phyloP scores from a whole-genome alignment of 768 basidiomycete species.

The Rhodotorula graminis region DNA sequence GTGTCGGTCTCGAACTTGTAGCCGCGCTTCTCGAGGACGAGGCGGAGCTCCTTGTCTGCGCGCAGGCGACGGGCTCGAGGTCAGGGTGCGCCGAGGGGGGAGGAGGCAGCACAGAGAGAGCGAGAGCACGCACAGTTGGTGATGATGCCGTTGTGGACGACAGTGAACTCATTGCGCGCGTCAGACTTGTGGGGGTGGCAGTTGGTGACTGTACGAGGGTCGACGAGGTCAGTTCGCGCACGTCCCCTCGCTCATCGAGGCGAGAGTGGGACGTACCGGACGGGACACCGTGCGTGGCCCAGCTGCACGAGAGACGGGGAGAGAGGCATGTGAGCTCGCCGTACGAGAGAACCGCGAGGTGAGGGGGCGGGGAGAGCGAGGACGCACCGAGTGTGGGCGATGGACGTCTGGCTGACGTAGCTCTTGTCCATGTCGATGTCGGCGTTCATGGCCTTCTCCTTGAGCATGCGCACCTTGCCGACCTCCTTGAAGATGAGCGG shows the following conservation, averaged over 20 bases:
- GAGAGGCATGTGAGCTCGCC: too few species aligned
- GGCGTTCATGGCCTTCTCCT: slow-evolving; percentile 76
- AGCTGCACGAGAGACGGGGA: slow-evolving; percentile 45
- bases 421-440: slow-evolving; percentile 60
- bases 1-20: slow-evolving; percentile 92
- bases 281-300: slow-evolving; percentile 84
- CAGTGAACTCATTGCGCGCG: slow-evolving; percentile 67
- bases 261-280: slow-evolving; percentile 13
- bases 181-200: slow-evolving; percentile 94
- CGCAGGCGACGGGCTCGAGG: not conserved
- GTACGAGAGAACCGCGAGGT: not conserved
- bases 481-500: slow-evolving; percentile 92
- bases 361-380: not conserved
- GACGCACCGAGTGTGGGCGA: slow-evolving; percentile 79
- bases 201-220: slow-evolving; percentile 71
- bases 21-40: slow-evolving; percentile 91
- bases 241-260: not conserved
- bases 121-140: slow-evolving; percentile 63
- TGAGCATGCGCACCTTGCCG: slow-evolving; percentile 89
- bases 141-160: slow-evolving; percentile 99
- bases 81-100: not conserved
- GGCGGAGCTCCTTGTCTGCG: slow-evolving; percentile 65
- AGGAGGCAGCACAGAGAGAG: too few species aligned
- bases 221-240: not conserved
- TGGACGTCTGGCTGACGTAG: slow-evolving; percentile 81